A percentile compares a stretch with the other conserved stretches of the same genome.
These are phyloP conservation scores for Aspergillus texensis DNA, from an alignment of 2,329 filamentous ascomycete species.

Conservation along the genomic window DNA sequence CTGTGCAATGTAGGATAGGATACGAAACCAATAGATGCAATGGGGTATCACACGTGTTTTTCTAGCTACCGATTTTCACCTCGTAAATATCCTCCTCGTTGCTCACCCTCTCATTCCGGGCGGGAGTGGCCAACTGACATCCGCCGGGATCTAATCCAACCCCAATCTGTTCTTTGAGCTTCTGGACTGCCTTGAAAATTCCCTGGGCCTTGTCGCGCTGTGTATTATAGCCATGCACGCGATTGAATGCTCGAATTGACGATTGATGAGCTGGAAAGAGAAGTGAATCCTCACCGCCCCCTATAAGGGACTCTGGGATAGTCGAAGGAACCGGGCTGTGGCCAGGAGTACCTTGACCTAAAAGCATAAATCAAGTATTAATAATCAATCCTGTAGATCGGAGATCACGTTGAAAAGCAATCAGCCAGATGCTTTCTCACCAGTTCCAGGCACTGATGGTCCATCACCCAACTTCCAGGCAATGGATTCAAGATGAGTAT, in stretches of 20 bases:
- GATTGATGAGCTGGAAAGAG: conserved; percentile 39
- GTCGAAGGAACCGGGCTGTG: conserved; percentile 36
- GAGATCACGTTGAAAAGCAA: conserved; percentile 34
- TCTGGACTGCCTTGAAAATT: conserved; percentile 48
- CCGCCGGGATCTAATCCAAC: conserved; percentile 57
- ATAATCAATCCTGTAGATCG: conserved; percentile 10
- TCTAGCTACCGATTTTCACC: conserved; percentile 8
- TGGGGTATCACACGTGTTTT: conserved; percentile 4
- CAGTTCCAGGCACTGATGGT: conserved; percentile 56
- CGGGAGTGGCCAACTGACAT: conserved; percentile 55
- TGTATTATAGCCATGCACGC: conserved; percentile 44
- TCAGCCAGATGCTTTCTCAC: conserved; percentile 49
- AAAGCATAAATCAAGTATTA: conserved; percentile 19
- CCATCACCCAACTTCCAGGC: conserved; percentile 65
- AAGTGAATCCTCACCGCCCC: conserved; percentile 33
- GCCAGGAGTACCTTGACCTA: conserved; percentile 18
- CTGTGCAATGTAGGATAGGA: conserved; percentile 4
- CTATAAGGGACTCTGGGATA: conserved; percentile 46
- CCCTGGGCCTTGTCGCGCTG: conserved; percentile 51
- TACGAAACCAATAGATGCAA: neutral
- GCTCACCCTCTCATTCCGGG: conserved; percentile 52
- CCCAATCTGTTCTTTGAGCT: conserved; percentile 55
- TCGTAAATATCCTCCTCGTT: conserved; percentile 54
- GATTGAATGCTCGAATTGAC: conserved; percentile 44
- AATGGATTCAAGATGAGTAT: conserved; percentile 55